Base-by-base conservation (phyloP, 331 rosid genomes). In the Stylosanthes scabra region DNA sequence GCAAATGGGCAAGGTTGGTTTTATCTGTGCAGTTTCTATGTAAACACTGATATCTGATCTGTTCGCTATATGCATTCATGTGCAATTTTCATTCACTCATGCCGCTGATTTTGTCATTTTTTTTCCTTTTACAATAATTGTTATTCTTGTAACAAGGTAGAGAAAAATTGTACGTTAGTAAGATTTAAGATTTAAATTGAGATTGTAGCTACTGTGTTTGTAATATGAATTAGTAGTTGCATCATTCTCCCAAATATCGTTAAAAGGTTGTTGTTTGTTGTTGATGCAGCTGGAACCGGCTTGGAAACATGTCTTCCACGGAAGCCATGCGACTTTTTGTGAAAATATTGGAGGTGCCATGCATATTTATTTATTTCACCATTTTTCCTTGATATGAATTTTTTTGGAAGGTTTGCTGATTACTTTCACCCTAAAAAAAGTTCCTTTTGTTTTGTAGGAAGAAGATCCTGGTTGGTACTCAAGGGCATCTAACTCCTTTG, bases 291-390 rank as follows among this genome's bases (percentile, higher is more conserved):
- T 93, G 98, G 98, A 90, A 86, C 72, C 90, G 88, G 83, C 97
- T 93, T 72, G 93, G 97, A 45, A 90, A 87, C 76, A 93, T 87
- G 89, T 85, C 89, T 57, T 57, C 90, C 72, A 78, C 88, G n/a
- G 97, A 93, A 83, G 97, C 98, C 73, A 93, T 93, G 97, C 98
- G 97, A 56, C 97, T 93, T 64, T 93, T 93, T 84, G 98, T 93
- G 68, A 93, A 93, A 89, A 90, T 93, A 79, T 84, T 90, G 86
- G 97, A 93, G 98, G 98, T 93, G 37, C 37, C 47, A 47, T 25
- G 34, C 57, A 15, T 39, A n/a, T 37, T 61, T 49, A 15, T 59
- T 74, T 34, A 39, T 54, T 55, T 15, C 69, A 65, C 54, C 34
- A 28, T 71, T 58, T 49, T 74, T 74, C 27, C 9, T 15, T 49